Base-by-base conservation (phyloP, 345 rosid genomes). In the Brassica cretica region DNA sequence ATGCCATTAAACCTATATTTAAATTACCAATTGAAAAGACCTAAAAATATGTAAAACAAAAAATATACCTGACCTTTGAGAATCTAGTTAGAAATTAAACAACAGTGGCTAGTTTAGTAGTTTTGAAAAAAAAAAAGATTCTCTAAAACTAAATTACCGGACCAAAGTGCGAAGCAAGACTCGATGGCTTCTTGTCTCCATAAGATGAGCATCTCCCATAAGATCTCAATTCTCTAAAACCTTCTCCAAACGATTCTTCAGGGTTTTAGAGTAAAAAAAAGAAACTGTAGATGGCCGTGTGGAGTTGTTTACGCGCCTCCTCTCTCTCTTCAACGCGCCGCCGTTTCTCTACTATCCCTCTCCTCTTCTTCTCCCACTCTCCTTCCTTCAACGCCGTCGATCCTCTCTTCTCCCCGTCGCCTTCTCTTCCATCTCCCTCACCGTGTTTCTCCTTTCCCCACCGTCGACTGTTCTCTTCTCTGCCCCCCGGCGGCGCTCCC, bases 221-320 rank as follows among this genome's bases (percentile, higher is more conserved):
- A 55, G 60, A 55, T 55, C 60, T 55, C 24, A 16, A 55, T 16
- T 55, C 60, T 55, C 60, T 55, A 55, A 55, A 55, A 55, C 60
- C 60, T 53, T 53, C 4, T 10, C 14, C 5, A 2, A 41, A 41
- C 49, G 49, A 37, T 41, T 10, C 24, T 16, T 16, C 59, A 15
- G 59, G 59, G 59, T 53, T 53, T 53, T 53, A 53, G 58, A 1
- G 9, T n/a, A 16, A 6, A 1, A 46, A n/a, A 44, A 44, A 49
- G 10, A 35, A 49, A 49, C 56, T n/a, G 74, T 21, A 18, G 6
- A 76, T 78, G 78, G n/a, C 51, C 8, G 19, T 74, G 21, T 79
- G 64, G 70, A 73, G 37, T 56, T 68, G 76, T 15, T 44, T 80
- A 69, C 79, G 79, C 32, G 64, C 64, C 68, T 75, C 75, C 9